phyloP scores from a whole-genome alignment of 257 asterid species.

The Anisodus acutangulus region DNA sequence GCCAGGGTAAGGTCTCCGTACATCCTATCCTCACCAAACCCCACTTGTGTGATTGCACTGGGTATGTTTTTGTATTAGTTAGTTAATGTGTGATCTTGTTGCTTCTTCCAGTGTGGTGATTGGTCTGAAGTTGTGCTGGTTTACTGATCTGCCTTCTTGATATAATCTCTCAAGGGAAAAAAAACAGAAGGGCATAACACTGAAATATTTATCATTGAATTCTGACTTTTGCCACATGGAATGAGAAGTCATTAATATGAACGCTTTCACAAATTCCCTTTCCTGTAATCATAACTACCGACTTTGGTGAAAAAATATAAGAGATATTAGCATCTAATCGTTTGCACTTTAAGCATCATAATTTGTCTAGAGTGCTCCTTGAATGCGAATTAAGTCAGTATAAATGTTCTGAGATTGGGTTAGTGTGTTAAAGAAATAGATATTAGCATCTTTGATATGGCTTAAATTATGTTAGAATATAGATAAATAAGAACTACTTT shows the following conservation, averaged over 20 bases:
- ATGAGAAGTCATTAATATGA: background rate
- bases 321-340: background rate
- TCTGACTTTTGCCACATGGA: background rate
- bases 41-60: too few relatives aligned
- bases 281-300: background rate
- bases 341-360: background rate
- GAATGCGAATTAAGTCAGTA: background rate
- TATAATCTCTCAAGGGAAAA: background rate
- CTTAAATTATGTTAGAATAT: background rate
- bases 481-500: background rate
- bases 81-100: background rate
- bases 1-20: too few relatives aligned
- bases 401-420: too few relatives aligned
- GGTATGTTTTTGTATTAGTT: background rate
- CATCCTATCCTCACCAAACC: too few relatives aligned
- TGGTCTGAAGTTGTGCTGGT: background rate
- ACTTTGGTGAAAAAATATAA: background rate
- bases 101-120: background rate
- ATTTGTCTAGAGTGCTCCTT: background rate
- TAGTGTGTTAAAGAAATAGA: background rate
- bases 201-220: too few relatives aligned
- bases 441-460: too few relatives aligned
- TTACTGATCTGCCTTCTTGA: background rate
- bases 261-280: background rate
- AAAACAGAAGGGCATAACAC: too few relatives aligned